Evolutionary conservation across 2,329 filamentous ascomycete genomes (phyloP), one percentile per base, ranked within the genome.

Genomic region (Ophiostoma tasmaniense): DNA sequence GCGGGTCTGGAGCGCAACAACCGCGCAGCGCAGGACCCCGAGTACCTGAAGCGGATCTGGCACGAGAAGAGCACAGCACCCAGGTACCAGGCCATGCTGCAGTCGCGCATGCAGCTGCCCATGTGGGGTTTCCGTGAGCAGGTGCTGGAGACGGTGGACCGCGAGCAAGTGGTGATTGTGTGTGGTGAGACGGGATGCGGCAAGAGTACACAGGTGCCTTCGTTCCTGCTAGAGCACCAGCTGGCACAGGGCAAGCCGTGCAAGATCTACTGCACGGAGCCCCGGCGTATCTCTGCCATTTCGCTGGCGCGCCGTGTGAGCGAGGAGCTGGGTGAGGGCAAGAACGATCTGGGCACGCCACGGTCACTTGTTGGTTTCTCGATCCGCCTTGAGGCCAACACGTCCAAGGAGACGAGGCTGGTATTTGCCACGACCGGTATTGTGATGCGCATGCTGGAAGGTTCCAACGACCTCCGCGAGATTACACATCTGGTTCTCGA

Each of bases 131-230:
- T 95, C 77, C 89, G 89, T 73, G 81, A 91, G 14, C 85, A 92
- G 66, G 92, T 97, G 8, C 80, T 98, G 14, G 83, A 87, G 33
- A 86, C 91, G 1, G 89, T 99, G 37, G 89, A 92, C 64, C 83
- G 85, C 28, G 86, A 96, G 73, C 93, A 95, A 75, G 90, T 96
- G 11, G 89, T 95, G 11, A 97, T 99, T 70, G 87, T 99, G 37
- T 98, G 94, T 76, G 95, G 95, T 76, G 95, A 99, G 79, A 99
- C 95, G 2, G 95, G 95, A 73, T 97, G 90, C 77, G 95, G 95
- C 72, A 99, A 99, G 81, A 97, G 93, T 78, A 99, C 95, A 0
- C 95, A 99, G 75, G 90, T 97, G n/a, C 95, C 95, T 5, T 89
- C 93, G 0, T 98, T 96, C 76, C 86, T 99, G 68, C 82, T 99